Evolutionary conservation across 2,329 filamentous ascomycete species (phyloP).

Genomic region (Lecanosticta acicola): DNA sequence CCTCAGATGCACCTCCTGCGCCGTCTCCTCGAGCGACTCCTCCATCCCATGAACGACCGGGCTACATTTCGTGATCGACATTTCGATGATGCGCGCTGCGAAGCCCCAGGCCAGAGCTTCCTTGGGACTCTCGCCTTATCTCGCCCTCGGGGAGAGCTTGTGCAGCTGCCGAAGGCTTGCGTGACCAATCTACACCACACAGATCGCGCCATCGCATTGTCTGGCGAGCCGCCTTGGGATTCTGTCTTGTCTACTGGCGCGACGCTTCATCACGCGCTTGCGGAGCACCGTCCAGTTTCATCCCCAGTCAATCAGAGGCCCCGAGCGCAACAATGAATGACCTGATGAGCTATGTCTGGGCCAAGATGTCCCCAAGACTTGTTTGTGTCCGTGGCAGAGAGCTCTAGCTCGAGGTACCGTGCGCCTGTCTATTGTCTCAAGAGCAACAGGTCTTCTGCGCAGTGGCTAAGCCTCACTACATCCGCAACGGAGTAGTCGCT

Average conservation of each 20-base stretch:
- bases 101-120: not conserved
- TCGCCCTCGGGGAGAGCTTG: slow-evolving; percentile 2
- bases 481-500: not conserved
- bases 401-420: no score
- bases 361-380: not conserved
- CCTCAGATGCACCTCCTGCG: not conserved
- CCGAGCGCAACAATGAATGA: not conserved
- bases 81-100: not conserved
- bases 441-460: no score
- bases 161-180: slow-evolving; percentile 1
- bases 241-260: not conserved
- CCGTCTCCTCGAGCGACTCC: not conserved
- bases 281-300: not conserved
- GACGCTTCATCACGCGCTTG: not conserved
- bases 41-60: not conserved
- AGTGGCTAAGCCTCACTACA: no score
- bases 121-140: slow-evolving; percentile 3
- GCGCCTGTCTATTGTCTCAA: no score
- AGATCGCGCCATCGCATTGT: not conserved
- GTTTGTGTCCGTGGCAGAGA: no score
- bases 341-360: not conserved
- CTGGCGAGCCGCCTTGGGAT: not conserved
- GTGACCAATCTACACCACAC: slow-evolving; percentile 5
- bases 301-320: not conserved
- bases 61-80: not conserved